Evolutionary conservation across 1,139 yeast genomes (phyloP).

Genomic region (Protomyces inouyei): DNA sequence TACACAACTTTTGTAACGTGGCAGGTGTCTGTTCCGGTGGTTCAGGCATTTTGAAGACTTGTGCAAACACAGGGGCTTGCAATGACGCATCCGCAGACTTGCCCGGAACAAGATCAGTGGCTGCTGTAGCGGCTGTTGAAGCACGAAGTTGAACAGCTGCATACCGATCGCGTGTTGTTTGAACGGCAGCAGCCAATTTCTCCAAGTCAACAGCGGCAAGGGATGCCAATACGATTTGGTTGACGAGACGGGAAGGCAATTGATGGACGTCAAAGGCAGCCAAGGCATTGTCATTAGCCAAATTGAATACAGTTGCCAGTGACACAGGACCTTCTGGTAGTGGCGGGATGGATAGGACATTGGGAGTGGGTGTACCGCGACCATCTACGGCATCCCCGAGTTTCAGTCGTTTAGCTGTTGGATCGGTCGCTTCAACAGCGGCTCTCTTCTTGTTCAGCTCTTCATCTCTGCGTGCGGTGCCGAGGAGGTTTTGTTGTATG

Average conservation of each 20-base stretch:
- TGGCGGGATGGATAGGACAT: constrained; percentile 18
- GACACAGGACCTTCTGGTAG: constrained; percentile 29
- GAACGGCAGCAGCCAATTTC: constrained; percentile 44
- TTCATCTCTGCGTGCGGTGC: constrained; percentile 6
- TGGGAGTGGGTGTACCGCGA: constrained; percentile 25
- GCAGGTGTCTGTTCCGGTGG: not conserved
- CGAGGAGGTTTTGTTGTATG: constrained; percentile 14
- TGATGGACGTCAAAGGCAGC: constrained; percentile 64
- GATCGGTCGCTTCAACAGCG: constrained; percentile 11
- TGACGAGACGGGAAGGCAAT: constrained; percentile 60
- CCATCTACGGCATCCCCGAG: constrained; percentile 6
- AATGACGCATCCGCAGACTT: not conserved
- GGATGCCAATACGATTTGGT: constrained; percentile 61
- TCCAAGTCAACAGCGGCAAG: constrained; percentile 52
- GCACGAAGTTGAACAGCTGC: constrained; percentile 17
- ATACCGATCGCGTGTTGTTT: constrained; percentile 15
- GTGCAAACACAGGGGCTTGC: not conserved
- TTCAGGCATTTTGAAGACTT: not conserved
- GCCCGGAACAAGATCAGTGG: not conserved
- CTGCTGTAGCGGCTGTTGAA: not conserved
- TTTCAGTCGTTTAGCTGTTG: not conserved
- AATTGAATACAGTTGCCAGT: constrained; percentile 18
- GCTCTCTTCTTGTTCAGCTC: constrained; percentile 3
- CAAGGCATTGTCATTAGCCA: constrained; percentile 42
- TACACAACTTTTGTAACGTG: not conserved